Percentiles rank a stretch among this genome's conserved stretches.
phyloP scores from a whole-genome alignment of 1,139 yeast species.

The Suhomyces anneliseae region DNA sequence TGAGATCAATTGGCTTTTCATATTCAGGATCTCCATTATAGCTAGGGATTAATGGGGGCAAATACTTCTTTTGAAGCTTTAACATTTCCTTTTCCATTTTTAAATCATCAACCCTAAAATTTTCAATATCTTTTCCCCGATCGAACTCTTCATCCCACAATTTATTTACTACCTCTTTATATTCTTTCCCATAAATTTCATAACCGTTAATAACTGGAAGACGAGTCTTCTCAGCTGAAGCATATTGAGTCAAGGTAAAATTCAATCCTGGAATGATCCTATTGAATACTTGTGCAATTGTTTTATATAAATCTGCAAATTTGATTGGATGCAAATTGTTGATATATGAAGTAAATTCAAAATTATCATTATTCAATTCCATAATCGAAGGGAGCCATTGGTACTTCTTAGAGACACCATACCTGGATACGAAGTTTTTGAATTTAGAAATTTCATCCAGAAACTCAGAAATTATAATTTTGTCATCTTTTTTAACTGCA shows the following conservation, averaged over 20 bases:
- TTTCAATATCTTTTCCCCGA: too few relatives aligned
- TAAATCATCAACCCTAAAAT: too few relatives aligned
- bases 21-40: too few relatives aligned
- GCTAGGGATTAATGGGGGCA: too few relatives aligned
- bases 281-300: slow-evolving; percentile 32
- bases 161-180: too few relatives aligned
- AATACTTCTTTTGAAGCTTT: too few relatives aligned
- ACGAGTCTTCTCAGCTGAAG: slow-evolving; percentile 21
- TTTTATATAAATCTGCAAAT: slow-evolving; percentile 23
- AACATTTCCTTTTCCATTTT: too few relatives aligned
- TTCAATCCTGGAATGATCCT: slow-evolving; percentile 32
- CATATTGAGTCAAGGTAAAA: slow-evolving; percentile 24
- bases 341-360: slow-evolving; percentile 33
- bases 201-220: slow-evolving; percentile 13
- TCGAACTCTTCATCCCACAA: too few relatives aligned
- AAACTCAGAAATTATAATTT: background rate
- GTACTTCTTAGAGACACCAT: too few relatives aligned
- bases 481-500: slow-evolving; percentile 17
- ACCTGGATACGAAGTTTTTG: too few relatives aligned
- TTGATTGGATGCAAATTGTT: slow-evolving; percentile 40
- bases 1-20: slow-evolving; percentile 19
- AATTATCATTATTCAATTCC: slow-evolving; percentile 13
- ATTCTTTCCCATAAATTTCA: slow-evolving; percentile 21
- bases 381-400: slow-evolving; percentile 1
- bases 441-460: too few relatives aligned